Percentiles rank a stretch among this genome's conserved stretches.
Conservation (phyloP, 805 yeast species). For the Starmerella vaccinii region DNA sequence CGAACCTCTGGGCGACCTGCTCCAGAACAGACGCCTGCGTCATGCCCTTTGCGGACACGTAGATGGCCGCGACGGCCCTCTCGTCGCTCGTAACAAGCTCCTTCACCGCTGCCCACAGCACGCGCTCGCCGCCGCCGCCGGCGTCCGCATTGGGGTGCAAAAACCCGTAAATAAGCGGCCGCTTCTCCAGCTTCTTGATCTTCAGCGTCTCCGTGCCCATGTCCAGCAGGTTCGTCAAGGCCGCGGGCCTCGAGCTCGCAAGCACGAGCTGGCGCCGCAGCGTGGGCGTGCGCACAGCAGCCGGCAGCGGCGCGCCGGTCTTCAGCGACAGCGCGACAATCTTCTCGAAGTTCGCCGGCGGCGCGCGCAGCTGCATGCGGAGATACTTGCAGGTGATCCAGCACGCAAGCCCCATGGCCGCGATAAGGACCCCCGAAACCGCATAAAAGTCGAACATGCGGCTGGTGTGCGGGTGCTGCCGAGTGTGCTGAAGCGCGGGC, state of each 20-base stretch:
- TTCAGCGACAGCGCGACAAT: slow-evolving; percentile 17
- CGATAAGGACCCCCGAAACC: slow-evolving; percentile 5
- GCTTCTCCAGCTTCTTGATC: slow-evolving; percentile 4
- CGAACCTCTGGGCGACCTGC: slow-evolving; percentile 40
- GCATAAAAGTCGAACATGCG: slow-evolving; percentile 15
- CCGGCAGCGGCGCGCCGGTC: slow-evolving; percentile 23
- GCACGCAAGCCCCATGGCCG: slow-evolving; percentile 9
- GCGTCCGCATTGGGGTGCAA: slow-evolving; percentile 95
- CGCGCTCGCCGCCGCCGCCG: slow-evolving; percentile 98
- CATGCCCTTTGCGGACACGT: slow-evolving; percentile 46
- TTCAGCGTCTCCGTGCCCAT: slow-evolving; percentile 15
- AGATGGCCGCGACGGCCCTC: slow-evolving; percentile 52
- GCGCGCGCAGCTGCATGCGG: slow-evolving; percentile 20
- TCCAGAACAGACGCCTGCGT: slow-evolving; percentile 41
- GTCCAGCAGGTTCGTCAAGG: slow-evolving; percentile 21
- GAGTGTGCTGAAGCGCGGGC: too few species aligned
- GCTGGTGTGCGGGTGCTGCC: too few species aligned
- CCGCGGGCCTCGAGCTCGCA: slow-evolving; percentile 29
- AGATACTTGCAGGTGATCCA: slow-evolving; percentile 16
- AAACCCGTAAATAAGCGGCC: slow-evolving; percentile 54
- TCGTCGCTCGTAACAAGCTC: slow-evolving; percentile 44
- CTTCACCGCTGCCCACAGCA: slow-evolving; percentile 85
- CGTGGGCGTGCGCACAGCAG: slow-evolving; percentile 25
- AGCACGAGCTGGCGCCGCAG: slow-evolving; percentile 35
- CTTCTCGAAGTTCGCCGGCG: slow-evolving; percentile 21